Evolutionary conservation across 371 early-diverging fungal genomes (phyloP).

Genomic region (Saksenaea oblongispora): DNA sequence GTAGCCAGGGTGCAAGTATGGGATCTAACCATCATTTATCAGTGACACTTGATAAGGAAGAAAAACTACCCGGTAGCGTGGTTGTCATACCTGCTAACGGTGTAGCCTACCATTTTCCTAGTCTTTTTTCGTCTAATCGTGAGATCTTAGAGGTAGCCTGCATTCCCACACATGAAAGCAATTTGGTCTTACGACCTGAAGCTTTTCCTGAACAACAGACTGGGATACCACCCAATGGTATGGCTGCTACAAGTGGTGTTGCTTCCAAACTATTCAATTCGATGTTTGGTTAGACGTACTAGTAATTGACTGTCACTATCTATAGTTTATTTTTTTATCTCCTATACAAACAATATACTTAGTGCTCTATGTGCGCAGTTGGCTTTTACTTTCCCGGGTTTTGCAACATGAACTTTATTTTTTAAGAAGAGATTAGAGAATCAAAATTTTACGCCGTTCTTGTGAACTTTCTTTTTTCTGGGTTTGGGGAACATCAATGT

Average conservation of each 20-base stretch:
- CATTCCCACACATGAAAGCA: slow-evolving; percentile 18
- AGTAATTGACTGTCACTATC: no score
- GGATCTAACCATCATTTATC: background rate
- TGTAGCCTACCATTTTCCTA: slow-evolving; percentile 17
- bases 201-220: background rate
- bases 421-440: no score
- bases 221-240: background rate
- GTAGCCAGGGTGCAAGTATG: background rate
- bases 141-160: slow-evolving; percentile 15
- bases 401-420: no score
- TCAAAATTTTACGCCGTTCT: no score
- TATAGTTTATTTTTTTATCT: background rate
- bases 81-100: slow-evolving; percentile 12
- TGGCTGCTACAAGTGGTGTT: slow-evolving; percentile 1
- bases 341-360: background rate
- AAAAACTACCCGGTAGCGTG: slow-evolving; percentile 18
- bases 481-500: no score
- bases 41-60: slow-evolving; percentile 17
- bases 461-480: no score
- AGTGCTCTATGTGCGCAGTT: no score
- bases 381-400: no score
- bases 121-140: slow-evolving; percentile 11
- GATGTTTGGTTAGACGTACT: slow-evolving; percentile 29
- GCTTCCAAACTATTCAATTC: slow-evolving; percentile 57
- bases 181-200: slow-evolving; percentile 17